phyloP scores from a whole-genome alignment of 176 grass and related monocot species.

The Pharus latifolius region DNA sequence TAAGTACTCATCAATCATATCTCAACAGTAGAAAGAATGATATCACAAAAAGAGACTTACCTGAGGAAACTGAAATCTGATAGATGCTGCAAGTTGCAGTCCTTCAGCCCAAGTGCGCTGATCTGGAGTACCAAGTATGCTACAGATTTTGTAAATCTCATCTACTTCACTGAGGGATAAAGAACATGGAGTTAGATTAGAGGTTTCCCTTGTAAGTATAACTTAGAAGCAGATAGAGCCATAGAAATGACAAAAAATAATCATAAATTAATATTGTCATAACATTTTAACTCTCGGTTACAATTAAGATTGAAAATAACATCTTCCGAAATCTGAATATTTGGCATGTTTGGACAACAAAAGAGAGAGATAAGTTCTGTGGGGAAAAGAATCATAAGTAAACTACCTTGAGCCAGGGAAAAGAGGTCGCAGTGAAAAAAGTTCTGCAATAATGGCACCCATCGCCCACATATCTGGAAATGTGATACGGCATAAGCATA shows the following conservation, averaged over 20 bases:
- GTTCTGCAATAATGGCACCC: slow-evolving; percentile 96
- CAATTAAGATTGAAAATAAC: not conserved
- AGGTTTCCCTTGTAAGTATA: not conserved
- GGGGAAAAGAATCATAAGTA: not conserved
- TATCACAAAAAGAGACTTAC: not conserved
- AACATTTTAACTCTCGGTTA: not conserved
- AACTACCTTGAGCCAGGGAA: slow-evolving; percentile 95
- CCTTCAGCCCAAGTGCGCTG: slow-evolving; percentile 73
- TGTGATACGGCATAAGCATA: slow-evolving; percentile 1
- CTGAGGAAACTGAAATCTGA: slow-evolving; percentile 80
- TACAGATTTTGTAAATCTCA: slow-evolving; percentile 93
- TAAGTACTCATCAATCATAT: slow-evolving; percentile 1
- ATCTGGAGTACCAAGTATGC: slow-evolving; percentile 82
- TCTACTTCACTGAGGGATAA: slow-evolving; percentile 63
- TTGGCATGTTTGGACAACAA: not conserved
- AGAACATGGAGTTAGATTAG: slow-evolving; percentile 1
- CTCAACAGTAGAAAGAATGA: not conserved
- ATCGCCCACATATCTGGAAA: slow-evolving; percentile 97
- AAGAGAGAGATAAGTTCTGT: not conserved
- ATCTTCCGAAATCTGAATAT: not conserved
- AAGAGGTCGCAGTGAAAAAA: slow-evolving; percentile 84
- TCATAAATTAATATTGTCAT: not conserved
- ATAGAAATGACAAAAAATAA: not conserved
- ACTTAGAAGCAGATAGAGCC: not conserved
- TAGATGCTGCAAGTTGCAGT: slow-evolving; percentile 64